Percentiles rank a stretch among this genome's conserved stretches.
Evolutionary conservation across 2,329 filamentous ascomycete species (phyloP).

Genomic region (Geosmithia putterillii): DNA sequence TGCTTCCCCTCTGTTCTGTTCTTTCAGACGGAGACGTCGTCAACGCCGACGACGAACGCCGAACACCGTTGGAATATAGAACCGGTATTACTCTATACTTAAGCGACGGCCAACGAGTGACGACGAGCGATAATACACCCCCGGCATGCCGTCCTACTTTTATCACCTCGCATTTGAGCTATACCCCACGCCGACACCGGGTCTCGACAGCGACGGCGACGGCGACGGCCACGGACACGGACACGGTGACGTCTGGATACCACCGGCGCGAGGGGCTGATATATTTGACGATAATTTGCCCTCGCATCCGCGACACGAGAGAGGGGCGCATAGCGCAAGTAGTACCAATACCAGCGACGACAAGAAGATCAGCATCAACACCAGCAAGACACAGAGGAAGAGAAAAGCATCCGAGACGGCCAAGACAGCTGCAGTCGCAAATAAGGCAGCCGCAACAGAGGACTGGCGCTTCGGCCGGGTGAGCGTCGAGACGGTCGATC

Average conservation of each 20-base stretch:
- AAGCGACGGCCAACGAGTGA: no score
- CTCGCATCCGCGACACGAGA: constrained; percentile 25
- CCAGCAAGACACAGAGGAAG: no score
- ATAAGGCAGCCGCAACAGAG: constrained; percentile 26
- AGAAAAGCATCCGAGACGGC: no score
- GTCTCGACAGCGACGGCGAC: constrained; percentile 3
- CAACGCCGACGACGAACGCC: neutral
- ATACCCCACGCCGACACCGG: constrained; percentile 32
- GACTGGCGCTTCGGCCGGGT: constrained; percentile 82
- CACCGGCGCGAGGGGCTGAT: constrained; percentile 28
- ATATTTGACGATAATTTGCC: constrained; percentile 43
- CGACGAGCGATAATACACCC: no score
- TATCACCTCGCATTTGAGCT: constrained; percentile 58
- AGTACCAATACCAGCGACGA: no score
- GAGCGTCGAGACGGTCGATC: constrained; percentile 67
- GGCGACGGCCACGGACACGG: constrained; percentile 6
- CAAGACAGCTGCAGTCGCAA: no score
- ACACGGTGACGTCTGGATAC: constrained; percentile 33
- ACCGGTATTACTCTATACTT: neutral
- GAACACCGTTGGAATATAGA: no score
- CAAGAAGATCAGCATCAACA: no score
- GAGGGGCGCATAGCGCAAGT: no score
- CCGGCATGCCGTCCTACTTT: constrained; percentile 44
- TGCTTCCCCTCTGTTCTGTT: neutral
- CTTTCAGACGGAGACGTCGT: no score